Evolutionary conservation across 495 filamentous ascomycete genomes (phyloP).

Genomic region (Niebla homalea): DNA sequence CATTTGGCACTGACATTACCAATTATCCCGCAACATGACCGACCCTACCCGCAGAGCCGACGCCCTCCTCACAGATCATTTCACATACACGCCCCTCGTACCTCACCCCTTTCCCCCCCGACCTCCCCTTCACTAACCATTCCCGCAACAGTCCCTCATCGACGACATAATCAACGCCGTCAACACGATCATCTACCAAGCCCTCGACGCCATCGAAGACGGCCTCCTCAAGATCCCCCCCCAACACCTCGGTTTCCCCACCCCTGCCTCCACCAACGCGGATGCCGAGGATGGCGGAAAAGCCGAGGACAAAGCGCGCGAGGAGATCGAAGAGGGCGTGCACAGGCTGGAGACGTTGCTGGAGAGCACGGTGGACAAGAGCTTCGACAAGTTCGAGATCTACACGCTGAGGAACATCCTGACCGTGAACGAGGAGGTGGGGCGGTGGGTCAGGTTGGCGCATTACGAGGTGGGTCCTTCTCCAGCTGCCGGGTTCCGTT

Average conservation of each 20-base stretch:
- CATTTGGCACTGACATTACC: too few species aligned
- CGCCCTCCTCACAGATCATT: constrained; percentile 78
- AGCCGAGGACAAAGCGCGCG: constrained; percentile 28
- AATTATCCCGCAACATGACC: constrained; percentile 1
- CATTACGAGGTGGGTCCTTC: constrained; percentile 62
- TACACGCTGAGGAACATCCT: constrained; percentile 83
- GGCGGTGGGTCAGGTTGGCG: constrained; percentile 61
- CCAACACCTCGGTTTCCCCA: constrained; percentile 57
- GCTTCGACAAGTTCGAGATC: constrained; percentile 70
- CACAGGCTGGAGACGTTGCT: constrained; percentile 93
- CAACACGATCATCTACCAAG: constrained; percentile 77
- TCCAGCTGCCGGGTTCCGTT: background rate
- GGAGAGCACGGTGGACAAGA: constrained; percentile 61
- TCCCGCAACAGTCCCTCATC: constrained; percentile 54
- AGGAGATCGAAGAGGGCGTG: constrained; percentile 79
- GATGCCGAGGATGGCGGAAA: constrained; percentile 39
- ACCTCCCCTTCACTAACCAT: constrained; percentile 17
- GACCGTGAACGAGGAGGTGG: constrained; percentile 57
- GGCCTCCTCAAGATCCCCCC: constrained; percentile 62
- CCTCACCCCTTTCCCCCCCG: constrained; percentile 20
- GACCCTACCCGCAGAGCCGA: constrained; percentile 8
- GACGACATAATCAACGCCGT: constrained; percentile 96
- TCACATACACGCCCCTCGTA: constrained; percentile 87
- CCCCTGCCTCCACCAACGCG: constrained; percentile 29
- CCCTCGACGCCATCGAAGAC: constrained; percentile 69